phyloP scores from a whole-genome alignment of 1,139 yeast genomes.

The Protomyces pachydermus region DNA sequence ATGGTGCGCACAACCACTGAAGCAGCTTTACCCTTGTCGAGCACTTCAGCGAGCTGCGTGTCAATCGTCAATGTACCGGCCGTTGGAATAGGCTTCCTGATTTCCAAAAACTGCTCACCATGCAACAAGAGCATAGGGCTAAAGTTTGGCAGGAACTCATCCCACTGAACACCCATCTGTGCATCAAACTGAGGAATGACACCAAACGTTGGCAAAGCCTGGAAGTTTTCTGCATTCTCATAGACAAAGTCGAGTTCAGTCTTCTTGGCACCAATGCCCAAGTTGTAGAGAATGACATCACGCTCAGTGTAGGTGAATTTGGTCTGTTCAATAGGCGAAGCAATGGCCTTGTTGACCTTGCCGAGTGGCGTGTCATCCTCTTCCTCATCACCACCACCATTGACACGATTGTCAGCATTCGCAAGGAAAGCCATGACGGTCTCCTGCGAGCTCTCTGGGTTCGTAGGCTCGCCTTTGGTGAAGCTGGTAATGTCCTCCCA shows the following conservation, averaged over 20 bases:
- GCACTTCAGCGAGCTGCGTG: constrained; percentile 62
- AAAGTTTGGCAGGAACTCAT: constrained; percentile 66
- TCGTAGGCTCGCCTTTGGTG: constrained; percentile 49
- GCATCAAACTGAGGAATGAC: constrained; percentile 71
- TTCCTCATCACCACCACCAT: constrained; percentile 48
- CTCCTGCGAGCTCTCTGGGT: constrained; percentile 66
- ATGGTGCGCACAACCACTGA: constrained; percentile 70
- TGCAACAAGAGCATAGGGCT: constrained; percentile 85
- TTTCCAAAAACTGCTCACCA: constrained; percentile 89
- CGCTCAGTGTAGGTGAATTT: constrained; percentile 56
- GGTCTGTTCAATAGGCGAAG: constrained; percentile 39
- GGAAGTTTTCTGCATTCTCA: constrained; percentile 73
- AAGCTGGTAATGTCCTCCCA: constrained; percentile 67
- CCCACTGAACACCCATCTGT: constrained; percentile 51
- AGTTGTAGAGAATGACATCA: constrained; percentile 77
- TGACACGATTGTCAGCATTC: constrained; percentile 49
- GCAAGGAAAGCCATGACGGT: constrained; percentile 71
- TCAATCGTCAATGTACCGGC: constrained; percentile 56
- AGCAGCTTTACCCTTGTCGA: constrained; percentile 87
- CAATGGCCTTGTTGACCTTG: constrained; percentile 33
- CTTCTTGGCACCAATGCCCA: constrained; percentile 82
- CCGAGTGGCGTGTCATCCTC: constrained; percentile 44
- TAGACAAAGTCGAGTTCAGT: constrained; percentile 72
- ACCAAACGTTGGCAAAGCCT: constrained; percentile 88
- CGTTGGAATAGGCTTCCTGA: constrained; percentile 75